Conservation (phyloP, 345 rosid genomes). For the Psidium friedrichsthalianum region DNA sequence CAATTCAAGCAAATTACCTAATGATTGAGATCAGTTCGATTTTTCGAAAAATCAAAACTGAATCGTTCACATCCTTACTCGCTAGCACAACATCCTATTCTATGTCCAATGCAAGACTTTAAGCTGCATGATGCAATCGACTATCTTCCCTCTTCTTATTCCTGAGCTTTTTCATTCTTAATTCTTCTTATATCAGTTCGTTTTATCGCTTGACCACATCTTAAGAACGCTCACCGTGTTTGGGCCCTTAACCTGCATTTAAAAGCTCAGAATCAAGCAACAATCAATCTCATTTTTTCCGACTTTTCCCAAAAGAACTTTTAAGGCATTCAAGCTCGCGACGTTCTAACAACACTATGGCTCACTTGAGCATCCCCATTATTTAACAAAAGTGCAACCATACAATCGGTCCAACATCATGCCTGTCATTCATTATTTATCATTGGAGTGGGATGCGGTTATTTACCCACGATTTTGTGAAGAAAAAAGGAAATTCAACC, state of each 20-base stretch:
- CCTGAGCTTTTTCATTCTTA: neutral
- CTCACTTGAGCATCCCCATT: neutral
- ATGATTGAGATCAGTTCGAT: too few species aligned
- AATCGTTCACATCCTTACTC: too few species aligned
- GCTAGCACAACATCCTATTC: too few species aligned
- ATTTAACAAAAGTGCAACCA: neutral
- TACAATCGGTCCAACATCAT: neutral
- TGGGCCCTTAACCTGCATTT: neutral
- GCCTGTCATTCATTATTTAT: neutral
- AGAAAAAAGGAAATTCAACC: neutral
- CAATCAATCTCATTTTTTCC: neutral
- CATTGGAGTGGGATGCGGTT: neutral
- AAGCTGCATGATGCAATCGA: neutral
- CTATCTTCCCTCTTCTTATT: neutral
- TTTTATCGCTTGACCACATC: neutral
- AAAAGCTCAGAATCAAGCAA: neutral
- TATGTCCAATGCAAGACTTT: too few species aligned
- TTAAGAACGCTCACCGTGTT: neutral
- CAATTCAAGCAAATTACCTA: too few species aligned
- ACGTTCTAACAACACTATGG: neutral
- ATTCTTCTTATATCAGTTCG: neutral
- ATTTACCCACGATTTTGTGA: neutral
- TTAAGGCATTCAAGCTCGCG: neutral
- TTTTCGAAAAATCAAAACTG: too few species aligned
- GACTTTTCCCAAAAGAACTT: neutral